Evolutionary conservation across 176 grass and related monocot genomes (phyloP).

Genomic region (Saccharum spontaneum): DNA sequence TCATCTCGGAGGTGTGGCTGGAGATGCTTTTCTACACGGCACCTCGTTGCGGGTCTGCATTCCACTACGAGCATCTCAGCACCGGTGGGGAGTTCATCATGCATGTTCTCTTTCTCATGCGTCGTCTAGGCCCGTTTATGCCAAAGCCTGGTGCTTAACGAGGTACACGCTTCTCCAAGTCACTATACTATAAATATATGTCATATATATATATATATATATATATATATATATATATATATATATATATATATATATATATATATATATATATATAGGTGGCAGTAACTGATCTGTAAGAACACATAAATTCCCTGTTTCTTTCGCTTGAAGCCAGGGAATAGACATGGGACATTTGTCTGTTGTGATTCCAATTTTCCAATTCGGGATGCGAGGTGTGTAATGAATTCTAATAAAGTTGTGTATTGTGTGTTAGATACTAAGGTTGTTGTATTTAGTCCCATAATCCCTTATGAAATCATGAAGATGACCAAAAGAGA

Average conservation of each 20-base stretch:
- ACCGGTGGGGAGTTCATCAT: background rate
- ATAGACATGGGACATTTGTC: background rate
- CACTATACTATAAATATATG: no score
- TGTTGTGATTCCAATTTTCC: background rate
- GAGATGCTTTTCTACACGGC: background rate
- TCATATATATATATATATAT: no score
- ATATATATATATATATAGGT: no score
- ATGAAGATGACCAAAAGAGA: no score
- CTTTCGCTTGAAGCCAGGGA: background rate
- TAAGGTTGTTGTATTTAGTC: no score
- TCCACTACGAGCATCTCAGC: slow-evolving; percentile 1
- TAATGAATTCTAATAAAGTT: background rate
- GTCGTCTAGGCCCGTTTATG: background rate
- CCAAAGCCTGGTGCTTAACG: background rate
- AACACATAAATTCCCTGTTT: background rate
- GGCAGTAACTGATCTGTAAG: no score
- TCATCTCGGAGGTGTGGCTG: background rate
- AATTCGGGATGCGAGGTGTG: background rate
- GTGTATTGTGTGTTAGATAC: background rate
- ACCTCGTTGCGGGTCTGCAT: background rate
- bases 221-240: no score
- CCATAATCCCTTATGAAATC: no score
- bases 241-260: no score
- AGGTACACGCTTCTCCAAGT: background rate
- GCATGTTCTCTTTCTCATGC: background rate